Evolutionary conservation across 1,139 yeast genomes (phyloP), one percentile per base, ranked within the genome.

Genomic region (Taphrina communis): DNA sequence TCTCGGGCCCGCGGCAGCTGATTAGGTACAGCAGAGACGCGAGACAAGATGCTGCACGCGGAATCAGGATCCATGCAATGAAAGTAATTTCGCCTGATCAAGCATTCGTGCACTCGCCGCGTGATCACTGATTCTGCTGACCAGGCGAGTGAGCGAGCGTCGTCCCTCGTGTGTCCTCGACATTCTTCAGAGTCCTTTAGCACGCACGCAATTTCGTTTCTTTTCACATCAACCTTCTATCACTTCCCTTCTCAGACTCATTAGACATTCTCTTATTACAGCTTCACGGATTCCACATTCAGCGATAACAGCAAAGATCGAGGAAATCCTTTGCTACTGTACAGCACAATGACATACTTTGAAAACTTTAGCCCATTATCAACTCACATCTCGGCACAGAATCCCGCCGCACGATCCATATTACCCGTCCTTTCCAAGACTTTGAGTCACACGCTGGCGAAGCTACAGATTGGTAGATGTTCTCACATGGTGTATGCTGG

Each of bases 261-360:
- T 11, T 14, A 5, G 48, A 44, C 19, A 44, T 44, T 44, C 48
- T 44, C 48, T n/a, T 44, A 44, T 44, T 44, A 12, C 48, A 44
- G 21, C 2, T 44, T 17, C 19, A 44, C 48, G 31, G 31, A 25
- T 25, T 25, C 31, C 31, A 25, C 31, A 25, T 25, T 25, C 31
- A 25, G 31, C 31, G 31, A 25, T 25, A 2, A 2, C 31, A 25
- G 31, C 11, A 11, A 39, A 39, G 42, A 9, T 14, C 11, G 42
- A 39, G 14, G 14, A 39, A 2, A 4, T 11, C 11, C 11, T 14
- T 39, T 6, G 14, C 42, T 39, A 9, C 48, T 7, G 19, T 17
- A 44, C n/a, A 14, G 48, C n/a, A n/a, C 48, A 44, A 50, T 50
- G 53, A 50, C 53, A 31, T 50, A 50, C 21, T 50, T 50, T 35